Conservation (phyloP, 78 protist species). For the Dictyostelium capitatum region DNA sequence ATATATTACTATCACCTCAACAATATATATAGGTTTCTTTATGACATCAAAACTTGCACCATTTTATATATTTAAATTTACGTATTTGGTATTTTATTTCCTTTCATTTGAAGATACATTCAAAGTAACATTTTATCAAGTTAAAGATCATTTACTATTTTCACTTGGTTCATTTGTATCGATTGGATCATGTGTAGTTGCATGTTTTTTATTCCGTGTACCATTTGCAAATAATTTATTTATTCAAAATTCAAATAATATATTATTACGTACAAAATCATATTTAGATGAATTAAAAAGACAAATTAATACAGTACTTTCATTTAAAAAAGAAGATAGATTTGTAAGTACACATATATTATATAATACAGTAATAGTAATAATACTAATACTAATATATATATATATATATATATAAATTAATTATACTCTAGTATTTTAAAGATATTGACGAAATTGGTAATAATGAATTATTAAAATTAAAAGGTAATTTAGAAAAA, state of each 20-base stretch:
- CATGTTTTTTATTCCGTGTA: neutral
- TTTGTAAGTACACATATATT: neutral
- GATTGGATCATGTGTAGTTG: neutral
- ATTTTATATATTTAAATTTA: neutral
- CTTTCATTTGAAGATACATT: neutral
- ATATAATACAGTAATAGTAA: no score
- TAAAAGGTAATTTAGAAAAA: neutral
- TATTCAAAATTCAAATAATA: neutral
- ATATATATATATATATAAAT: no score
- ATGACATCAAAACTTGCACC: constrained; percentile 1
- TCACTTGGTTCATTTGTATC: neutral
- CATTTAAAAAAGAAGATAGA: neutral
- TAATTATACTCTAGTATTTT: neutral
- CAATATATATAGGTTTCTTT: neutral
- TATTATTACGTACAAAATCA: neutral
- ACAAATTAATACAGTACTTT: neutral
- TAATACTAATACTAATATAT: neutral
- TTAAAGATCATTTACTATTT: neutral
- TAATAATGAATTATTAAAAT: neutral
- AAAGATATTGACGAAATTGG: neutral
- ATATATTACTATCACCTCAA: no score
- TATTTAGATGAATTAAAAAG: neutral
- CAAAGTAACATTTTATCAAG: neutral
- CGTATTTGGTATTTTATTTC: neutral
- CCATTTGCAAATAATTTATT: constrained; percentile 14